phyloP scores from a whole-genome alignment of 2,329 filamentous ascomycete species.

The Xylariales sp. region DNA sequence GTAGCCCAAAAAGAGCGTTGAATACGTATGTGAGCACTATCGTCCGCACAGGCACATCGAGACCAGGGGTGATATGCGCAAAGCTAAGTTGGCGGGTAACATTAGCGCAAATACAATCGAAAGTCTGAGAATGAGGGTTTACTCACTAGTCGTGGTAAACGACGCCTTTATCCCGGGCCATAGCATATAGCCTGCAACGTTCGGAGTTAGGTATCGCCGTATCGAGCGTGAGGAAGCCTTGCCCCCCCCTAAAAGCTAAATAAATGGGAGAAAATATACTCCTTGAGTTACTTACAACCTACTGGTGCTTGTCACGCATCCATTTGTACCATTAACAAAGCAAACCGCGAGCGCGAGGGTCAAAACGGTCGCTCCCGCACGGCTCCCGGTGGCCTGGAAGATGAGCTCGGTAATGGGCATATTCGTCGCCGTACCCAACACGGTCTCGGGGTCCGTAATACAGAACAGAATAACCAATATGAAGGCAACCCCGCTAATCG shows the following conservation, averaged over 20 bases:
- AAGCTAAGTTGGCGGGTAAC: constrained; percentile 43
- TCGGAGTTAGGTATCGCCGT: neutral
- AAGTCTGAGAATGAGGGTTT: neutral
- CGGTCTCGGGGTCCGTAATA: constrained; percentile 52
- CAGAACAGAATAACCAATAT: constrained; percentile 58
- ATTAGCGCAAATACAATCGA: neutral
- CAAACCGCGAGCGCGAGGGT: constrained; percentile 56
- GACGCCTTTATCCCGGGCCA: constrained; percentile 59
- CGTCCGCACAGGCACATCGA: constrained; percentile 57
- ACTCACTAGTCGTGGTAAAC: constrained; percentile 50
- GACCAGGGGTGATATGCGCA: constrained; percentile 51
- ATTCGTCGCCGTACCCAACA: constrained; percentile 54
- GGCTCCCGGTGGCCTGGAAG: constrained; percentile 55
- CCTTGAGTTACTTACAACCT: constrained; percentile 46
- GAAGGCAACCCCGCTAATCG: constrained; percentile 51
- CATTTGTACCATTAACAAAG: constrained; percentile 60
- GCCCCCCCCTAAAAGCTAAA: neutral
- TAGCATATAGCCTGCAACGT: constrained; percentile 51
- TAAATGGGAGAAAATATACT: neutral
- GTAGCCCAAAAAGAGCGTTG: constrained; percentile 58
- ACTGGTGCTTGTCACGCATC: constrained; percentile 57
- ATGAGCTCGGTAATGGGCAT: constrained; percentile 61
- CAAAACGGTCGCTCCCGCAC: constrained; percentile 55
- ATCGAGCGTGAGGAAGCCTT: neutral
- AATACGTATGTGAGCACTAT: constrained; percentile 57